Evolutionary conservation across 2,329 filamentous ascomycete genomes (phyloP).

Genomic region (Nothophaeocryptopus gaeumannii): DNA sequence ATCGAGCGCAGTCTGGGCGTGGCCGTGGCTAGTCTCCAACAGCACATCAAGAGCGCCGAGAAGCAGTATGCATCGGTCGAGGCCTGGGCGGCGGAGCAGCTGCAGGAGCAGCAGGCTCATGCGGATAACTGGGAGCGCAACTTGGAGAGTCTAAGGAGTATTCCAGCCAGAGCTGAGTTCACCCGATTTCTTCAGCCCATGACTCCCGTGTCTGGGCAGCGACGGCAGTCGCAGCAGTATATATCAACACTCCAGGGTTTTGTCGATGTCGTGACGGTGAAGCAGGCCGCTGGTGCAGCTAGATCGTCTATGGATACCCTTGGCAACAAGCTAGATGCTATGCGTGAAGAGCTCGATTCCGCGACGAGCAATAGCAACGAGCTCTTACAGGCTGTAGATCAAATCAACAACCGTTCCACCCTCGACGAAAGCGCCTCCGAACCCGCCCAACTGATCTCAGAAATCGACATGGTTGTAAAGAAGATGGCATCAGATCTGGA

Average conservation of each 20-base stretch:
- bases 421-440: constrained; percentile 47
- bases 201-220: constrained; percentile 15
- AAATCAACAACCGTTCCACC: constrained; percentile 36
- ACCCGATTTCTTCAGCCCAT: constrained; percentile 45
- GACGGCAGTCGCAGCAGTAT: constrained; percentile 38
- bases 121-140: constrained; percentile 66
- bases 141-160: constrained; percentile 60
- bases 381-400: constrained; percentile 43
- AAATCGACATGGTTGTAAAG: constrained; percentile 79
- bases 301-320: constrained; percentile 63
- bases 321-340: constrained; percentile 50
- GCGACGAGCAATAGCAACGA: constrained; percentile 45
- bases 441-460: constrained; percentile 67
- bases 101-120: constrained; percentile 65
- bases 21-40: constrained; percentile 79
- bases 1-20: constrained; percentile 79
- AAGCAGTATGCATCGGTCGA: constrained; percentile 68
- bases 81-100: constrained; percentile 66
- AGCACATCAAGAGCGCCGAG: constrained; percentile 69
- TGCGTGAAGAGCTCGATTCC: constrained; percentile 43
- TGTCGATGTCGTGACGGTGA: constrained; percentile 69
- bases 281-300: constrained; percentile 67
- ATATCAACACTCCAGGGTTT: constrained; percentile 69
- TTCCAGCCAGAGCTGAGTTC: constrained; percentile 66
- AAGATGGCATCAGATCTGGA: constrained; percentile 87